Evolutionary conservation across 257 asterid genomes (phyloP).

Genomic region (Misopates orontium): DNA sequence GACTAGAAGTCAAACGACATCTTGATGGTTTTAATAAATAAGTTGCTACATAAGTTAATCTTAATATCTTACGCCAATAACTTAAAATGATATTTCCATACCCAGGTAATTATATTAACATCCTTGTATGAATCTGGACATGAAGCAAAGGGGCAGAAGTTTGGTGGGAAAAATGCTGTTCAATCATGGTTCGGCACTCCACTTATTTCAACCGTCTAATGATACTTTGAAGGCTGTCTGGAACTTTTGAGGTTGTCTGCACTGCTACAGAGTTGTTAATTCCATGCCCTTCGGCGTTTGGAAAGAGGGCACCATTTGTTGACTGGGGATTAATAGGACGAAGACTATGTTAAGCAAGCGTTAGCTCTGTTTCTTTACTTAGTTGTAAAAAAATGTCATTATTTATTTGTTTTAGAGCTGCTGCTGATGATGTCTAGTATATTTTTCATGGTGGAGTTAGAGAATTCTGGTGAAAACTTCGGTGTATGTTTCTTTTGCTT

Average conservation of each 20-base stretch:
- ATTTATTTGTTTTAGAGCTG: conserved; percentile 43
- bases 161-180: conserved; percentile 25
- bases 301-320: conserved; percentile 41
- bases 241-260: conserved; percentile 46
- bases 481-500: conserved; percentile 7
- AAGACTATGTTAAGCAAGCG: conserved; percentile 33
- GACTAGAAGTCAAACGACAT: neutral
- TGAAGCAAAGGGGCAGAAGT: conserved; percentile 29
- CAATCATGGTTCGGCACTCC: conserved; percentile 30
- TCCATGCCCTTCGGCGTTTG: conserved; percentile 26
- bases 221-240: conserved; percentile 37
- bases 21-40: neutral
- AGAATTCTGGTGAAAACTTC: conserved; percentile 13
- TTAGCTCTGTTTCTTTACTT: conserved; percentile 42
- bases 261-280: conserved; percentile 26
- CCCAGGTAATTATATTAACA: conserved; percentile 40
- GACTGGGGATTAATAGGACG: conserved; percentile 44
- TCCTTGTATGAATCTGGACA: conserved; percentile 40
- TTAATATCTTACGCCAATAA: neutral
- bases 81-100: neutral
- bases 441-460: conserved; percentile 30
- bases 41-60: neutral
- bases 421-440: conserved; percentile 31
- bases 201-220: conserved; percentile 28
- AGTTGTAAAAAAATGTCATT: conserved; percentile 48